A percentile compares a stretch with the other conserved stretches of the same genome.
phyloP scores from a whole-genome alignment of 164 flowering plant species.

The Chimonanthus salicifolius region DNA sequence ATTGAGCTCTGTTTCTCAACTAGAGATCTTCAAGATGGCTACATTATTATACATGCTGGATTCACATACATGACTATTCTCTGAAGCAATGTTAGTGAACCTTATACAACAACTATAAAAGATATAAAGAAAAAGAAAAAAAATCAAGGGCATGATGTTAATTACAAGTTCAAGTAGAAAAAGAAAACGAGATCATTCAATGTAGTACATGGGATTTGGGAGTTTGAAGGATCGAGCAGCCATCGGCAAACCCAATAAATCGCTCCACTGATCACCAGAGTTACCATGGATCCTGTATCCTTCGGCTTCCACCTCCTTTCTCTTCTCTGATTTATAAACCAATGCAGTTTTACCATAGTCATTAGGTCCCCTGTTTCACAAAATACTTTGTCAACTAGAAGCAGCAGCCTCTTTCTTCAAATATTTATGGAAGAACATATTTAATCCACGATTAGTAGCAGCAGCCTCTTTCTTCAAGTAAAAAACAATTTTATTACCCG shows the following conservation, averaged over 20 bases:
- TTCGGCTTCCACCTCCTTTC: constrained; percentile 45
- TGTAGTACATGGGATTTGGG: constrained; percentile 87
- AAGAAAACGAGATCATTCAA: constrained; percentile 28
- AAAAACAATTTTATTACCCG: no score
- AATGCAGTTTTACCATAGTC: constrained; percentile 53
- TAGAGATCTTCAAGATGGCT: no score
- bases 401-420: background rate
- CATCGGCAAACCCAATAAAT: constrained; percentile 52
- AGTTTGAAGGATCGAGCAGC: constrained; percentile 73
- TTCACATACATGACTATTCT: no score
- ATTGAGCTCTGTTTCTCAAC: no score
- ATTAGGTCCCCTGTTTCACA: constrained; percentile 42
- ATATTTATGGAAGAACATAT: no score
- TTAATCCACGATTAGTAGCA: no score
- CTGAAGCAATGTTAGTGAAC: no score
- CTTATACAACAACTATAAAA: no score
- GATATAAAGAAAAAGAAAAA: no score
- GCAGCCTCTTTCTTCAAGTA: no score
- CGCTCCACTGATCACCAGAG: constrained; percentile 96
- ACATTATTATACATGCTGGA: no score
- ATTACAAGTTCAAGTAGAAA: background rate
- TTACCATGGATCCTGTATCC: constrained; percentile 78
- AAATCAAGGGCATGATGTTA: background rate
- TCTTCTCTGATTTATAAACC: constrained; percentile 71
- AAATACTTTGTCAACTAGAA: background rate